phyloP scores from a whole-genome alignment of 495 filamentous ascomycete genomes.

The Aspergillus homomorphus region DNA sequence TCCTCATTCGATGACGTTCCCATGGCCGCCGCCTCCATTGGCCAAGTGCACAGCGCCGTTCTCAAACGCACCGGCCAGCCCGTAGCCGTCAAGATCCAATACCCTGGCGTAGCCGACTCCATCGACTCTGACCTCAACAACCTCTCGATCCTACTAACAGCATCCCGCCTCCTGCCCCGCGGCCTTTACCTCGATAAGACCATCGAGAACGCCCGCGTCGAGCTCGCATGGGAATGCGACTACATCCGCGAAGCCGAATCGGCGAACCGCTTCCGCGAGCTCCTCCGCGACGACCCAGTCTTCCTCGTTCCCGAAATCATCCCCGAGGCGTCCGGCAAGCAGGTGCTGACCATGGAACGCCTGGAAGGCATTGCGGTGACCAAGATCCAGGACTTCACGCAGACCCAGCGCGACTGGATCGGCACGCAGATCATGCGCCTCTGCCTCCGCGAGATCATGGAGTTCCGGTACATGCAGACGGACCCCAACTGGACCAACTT shows the following conservation, averaged over 20 bases:
- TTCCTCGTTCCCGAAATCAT: conserved; percentile 80
- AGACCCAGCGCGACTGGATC: conserved; percentile 81
- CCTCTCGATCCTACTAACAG: conserved; percentile 82
- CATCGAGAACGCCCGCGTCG: conserved; percentile 90
- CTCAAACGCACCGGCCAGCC: conserved; percentile 69
- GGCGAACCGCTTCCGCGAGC: conserved; percentile 65
- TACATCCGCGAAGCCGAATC: conserved; percentile 85
- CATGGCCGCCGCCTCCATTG: conserved; percentile 95
- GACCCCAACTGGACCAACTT: conserved; percentile 99
- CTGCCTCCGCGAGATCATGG: conserved; percentile 86
- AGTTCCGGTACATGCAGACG: conserved; percentile 98
- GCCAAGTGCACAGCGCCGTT: conserved; percentile 86
- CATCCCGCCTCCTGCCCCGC: conserved; percentile 82
- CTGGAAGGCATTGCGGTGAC: conserved; percentile 88
- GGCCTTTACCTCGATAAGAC: conserved; percentile 95
- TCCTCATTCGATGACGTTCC: conserved; percentile 82
- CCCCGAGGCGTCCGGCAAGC: conserved; percentile 74
- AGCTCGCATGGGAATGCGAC: conserved; percentile 96
- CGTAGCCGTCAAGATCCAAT: conserved; percentile 96
- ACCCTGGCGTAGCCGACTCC: conserved; percentile 91
- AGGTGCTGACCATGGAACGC: conserved; percentile 90
- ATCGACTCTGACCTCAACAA: conserved; percentile 96
- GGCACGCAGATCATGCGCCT: conserved; percentile 90
- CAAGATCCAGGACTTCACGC: conserved; percentile 68
- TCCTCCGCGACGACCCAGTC: conserved; percentile 68